These are phyloP conservation scores for Colletotrichum ledebouriae DNA, from an alignment of 2,329 filamentous ascomycete genomes.

Conservation along the genomic window DNA sequence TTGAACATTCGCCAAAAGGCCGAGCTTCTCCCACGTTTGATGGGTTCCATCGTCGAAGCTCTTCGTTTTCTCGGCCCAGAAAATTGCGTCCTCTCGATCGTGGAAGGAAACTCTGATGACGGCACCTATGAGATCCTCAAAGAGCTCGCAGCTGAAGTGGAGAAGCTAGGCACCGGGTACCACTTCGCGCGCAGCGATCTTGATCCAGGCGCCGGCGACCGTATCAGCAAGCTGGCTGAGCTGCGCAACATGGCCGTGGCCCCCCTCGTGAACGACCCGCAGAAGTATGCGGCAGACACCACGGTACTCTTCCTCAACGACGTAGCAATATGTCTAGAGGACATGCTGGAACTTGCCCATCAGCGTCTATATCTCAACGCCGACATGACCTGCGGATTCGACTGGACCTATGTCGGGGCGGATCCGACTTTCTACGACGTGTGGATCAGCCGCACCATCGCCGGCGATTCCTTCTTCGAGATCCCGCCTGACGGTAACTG, in stretches of 20 bases:
- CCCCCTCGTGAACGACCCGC: conserved; percentile 52
- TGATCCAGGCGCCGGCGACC: conserved; percentile 57
- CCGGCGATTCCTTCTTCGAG: conserved; percentile 68
- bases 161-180: conserved; percentile 56
- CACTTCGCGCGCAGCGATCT: conserved; percentile 58
- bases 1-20: conserved; percentile 63
- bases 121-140: conserved; percentile 65
- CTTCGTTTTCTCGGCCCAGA: conserved; percentile 64
- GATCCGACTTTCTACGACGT: conserved; percentile 68
- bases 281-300: conserved; percentile 47
- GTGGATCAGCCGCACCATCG: conserved; percentile 65
- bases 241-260: conserved; percentile 66
- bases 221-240: conserved; percentile 62
- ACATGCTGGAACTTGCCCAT: conserved; percentile 62
- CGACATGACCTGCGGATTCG: conserved; percentile 71
- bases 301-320: conserved; percentile 68
- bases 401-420: conserved; percentile 63
- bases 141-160: conserved; percentile 55
- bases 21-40: conserved; percentile 61
- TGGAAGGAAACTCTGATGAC: conserved; percentile 68
- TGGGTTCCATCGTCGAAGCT: conserved; percentile 65
- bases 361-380: conserved; percentile 62
- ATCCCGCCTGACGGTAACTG: conserved; percentile 64
- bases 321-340: conserved; percentile 65
- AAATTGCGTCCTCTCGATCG: conserved; percentile 66